Conservation (phyloP, 257 asterid genomes). For the Forsythia viridissima region DNA sequence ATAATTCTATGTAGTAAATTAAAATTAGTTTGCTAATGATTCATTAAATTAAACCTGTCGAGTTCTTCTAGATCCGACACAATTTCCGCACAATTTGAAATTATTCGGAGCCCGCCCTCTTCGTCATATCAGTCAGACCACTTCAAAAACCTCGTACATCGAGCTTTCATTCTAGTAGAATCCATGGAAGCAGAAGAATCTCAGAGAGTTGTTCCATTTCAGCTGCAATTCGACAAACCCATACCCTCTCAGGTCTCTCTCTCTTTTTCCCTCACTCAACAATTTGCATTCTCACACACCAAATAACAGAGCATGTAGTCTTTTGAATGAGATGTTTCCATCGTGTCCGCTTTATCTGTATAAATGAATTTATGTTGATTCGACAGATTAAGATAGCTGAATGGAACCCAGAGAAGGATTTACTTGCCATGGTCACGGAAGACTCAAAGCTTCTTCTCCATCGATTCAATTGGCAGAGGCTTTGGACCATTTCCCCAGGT, state of each 20-base stretch:
- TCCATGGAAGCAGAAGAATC: constrained; percentile 65
- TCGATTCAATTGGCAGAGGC: constrained; percentile 99
- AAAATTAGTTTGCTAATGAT: no score
- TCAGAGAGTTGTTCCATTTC: constrained; percentile 62
- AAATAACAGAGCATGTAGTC: background rate
- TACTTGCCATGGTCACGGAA: constrained; percentile 88
- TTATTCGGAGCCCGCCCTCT: background rate
- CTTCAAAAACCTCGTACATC: background rate
- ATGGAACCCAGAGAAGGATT: constrained; percentile 98
- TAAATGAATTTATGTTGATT: constrained; percentile 17
- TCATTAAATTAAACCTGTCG: no score
- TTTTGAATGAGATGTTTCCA: background rate
- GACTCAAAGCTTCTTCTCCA: constrained; percentile 91
- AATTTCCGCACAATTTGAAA: no score
- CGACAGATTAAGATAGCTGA: constrained; percentile 83
- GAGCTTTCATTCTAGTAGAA: background rate
- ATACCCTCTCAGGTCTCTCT: constrained; percentile 67
- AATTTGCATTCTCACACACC: background rate
- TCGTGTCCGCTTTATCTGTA: background rate
- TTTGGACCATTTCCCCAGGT: constrained; percentile 92
- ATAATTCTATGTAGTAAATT: no score
- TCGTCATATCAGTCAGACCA: background rate
- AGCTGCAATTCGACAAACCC: constrained; percentile 94
- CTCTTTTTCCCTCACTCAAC: background rate
- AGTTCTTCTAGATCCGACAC: no score